phyloP scores from a whole-genome alignment of 2,329 filamentous ascomycete genomes.

The Pseudocercospora musae region DNA sequence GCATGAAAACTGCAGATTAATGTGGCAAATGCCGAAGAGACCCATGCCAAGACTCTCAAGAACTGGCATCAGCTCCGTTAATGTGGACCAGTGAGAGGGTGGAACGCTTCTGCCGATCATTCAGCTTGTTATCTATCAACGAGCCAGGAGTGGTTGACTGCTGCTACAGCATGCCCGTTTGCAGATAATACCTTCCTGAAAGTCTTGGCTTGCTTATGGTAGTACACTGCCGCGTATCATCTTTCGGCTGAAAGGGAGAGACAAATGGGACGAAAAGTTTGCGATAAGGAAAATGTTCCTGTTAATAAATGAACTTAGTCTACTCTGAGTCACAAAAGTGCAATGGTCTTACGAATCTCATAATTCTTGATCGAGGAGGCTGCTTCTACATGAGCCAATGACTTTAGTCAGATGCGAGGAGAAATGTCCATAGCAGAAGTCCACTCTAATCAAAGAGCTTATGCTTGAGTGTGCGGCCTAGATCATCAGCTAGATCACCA shows the following conservation, averaged over 20 bases:
- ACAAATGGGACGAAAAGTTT: too few species aligned
- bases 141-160: not conserved
- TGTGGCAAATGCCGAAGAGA: not conserved
- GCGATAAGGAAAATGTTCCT: too few species aligned
- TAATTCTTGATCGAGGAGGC: too few species aligned
- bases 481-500: not conserved
- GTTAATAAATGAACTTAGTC: too few species aligned
- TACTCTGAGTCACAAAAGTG: too few species aligned
- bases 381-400: too few species aligned
- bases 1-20: not conserved
- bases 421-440: not conserved
- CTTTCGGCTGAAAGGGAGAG: too few species aligned
- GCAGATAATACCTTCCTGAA: not conserved
- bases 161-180: not conserved
- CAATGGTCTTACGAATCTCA: too few species aligned
- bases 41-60: not conserved
- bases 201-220: too few species aligned
- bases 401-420: too few species aligned
- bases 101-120: not conserved
- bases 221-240: too few species aligned
- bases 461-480: not conserved
- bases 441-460: not conserved
- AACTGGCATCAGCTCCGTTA: not conserved
- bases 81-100: not conserved
- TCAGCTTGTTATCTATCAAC: not conserved